These are phyloP conservation scores for Boletus vinaceobasis DNA, from an alignment of 768 basidiomycete species.

Conservation along the genomic window DNA sequence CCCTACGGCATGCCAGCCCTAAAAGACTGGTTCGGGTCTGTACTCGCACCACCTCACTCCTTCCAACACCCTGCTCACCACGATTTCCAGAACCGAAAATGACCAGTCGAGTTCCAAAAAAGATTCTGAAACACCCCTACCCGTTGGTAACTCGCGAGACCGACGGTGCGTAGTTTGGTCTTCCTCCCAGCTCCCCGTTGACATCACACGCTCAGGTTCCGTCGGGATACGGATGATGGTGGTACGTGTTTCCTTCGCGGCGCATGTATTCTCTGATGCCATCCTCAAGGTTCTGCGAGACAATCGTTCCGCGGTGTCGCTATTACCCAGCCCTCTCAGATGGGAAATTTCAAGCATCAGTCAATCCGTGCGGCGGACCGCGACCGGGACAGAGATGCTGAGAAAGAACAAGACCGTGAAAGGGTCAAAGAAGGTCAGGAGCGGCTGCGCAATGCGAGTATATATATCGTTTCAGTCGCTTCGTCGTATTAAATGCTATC, in stretches of 20 bases:
- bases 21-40: slow-evolving; percentile 88
- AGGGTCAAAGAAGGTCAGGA: slow-evolving; percentile 78
- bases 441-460: slow-evolving; percentile 63
- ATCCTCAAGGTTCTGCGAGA: slow-evolving; percentile 50
- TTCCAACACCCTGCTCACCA: slow-evolving; percentile 17
- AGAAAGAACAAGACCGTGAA: slow-evolving; percentile 51
- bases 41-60: slow-evolving; percentile 15
- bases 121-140: slow-evolving; percentile 56
- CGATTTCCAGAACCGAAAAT: slow-evolving; percentile 44
- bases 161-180: slow-evolving; percentile 49
- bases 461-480: not conserved
- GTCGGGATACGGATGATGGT: slow-evolving; percentile 73
- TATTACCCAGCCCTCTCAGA: slow-evolving; percentile 80
- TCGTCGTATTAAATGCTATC: slow-evolving; percentile 3
- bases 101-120: slow-evolving; percentile 44
- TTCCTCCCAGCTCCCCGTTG: not conserved
- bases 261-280: slow-evolving; percentile 3
- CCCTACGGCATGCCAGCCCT: slow-evolving; percentile 77
- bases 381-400: slow-evolving; percentile 45
- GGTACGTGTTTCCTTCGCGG: slow-evolving; percentile 39
- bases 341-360: slow-evolving; percentile 92
- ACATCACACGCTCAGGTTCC: slow-evolving; percentile 48
- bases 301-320: slow-evolving; percentile 63
- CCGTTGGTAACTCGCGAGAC: slow-evolving; percentile 55
- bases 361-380: slow-evolving; percentile 69